These are phyloP conservation scores for Atalantia buxifolia DNA, from an alignment of 345 rosid genomes.

Conservation along the genomic window DNA sequence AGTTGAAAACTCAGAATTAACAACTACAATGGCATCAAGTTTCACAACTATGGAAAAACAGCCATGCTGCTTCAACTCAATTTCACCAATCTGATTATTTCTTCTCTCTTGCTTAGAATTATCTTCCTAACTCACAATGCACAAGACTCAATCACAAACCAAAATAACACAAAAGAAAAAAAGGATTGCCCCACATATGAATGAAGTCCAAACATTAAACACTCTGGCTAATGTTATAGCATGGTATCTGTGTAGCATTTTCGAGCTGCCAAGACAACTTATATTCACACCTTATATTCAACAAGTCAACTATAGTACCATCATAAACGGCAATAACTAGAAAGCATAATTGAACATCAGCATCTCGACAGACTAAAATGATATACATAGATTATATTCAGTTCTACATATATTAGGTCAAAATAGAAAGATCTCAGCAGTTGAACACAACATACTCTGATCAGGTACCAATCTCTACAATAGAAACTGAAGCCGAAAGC, in stretches of 20 bases:
- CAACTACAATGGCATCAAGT: not conserved
- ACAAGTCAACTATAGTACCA: not conserved
- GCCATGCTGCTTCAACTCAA: not conserved
- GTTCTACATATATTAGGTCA: not conserved
- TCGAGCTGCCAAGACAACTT: not conserved
- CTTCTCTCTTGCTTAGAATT: not conserved
- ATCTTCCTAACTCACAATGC: not conserved
- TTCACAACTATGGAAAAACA: not conserved
- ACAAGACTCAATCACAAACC: not conserved
- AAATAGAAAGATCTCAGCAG: not conserved
- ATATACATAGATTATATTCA: not conserved
- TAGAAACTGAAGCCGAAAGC: not conserved
- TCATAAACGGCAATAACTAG: not conserved
- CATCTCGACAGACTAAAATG: not conserved
- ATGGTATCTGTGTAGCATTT: not conserved
- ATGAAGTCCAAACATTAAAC: not conserved
- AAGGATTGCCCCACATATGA: not conserved
- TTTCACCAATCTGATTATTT: not conserved
- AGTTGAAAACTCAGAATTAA: not conserved
- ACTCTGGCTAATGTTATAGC: not conserved
- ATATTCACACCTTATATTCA: slow-evolving; percentile 1
- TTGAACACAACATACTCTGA: not conserved
- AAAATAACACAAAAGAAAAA: not conserved
- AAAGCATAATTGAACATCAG: not conserved
- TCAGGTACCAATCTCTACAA: not conserved